phyloP scores from a whole-genome alignment of 768 basidiomycete genomes.

The Boletus insuetus region DNA sequence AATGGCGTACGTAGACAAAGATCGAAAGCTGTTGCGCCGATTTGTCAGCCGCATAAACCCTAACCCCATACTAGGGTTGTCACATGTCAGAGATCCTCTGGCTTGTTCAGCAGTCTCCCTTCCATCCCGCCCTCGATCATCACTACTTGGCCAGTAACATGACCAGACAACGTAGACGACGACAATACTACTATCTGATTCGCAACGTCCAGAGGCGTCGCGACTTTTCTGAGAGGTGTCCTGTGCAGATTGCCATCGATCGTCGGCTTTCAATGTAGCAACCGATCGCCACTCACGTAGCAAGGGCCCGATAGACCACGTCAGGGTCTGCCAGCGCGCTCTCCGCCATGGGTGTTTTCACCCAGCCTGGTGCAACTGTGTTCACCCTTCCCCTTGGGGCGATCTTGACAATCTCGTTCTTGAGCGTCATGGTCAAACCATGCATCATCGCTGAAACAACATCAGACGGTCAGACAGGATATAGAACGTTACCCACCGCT shows the following conservation, averaged over 20 bases:
- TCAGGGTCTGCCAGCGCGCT: slow-evolving; percentile 53
- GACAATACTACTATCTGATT: slow-evolving; percentile 61
- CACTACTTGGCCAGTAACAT: slow-evolving; percentile 65
- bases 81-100: slow-evolving; percentile 14
- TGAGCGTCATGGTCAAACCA: slow-evolving; percentile 62
- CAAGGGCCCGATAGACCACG: slow-evolving; percentile 56
- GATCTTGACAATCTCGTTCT: slow-evolving; percentile 80
- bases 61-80: slow-evolving; percentile 18
- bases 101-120: slow-evolving; percentile 51
- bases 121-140: slow-evolving; percentile 82
- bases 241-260: slow-evolving; percentile 32
- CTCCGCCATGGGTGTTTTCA: slow-evolving; percentile 61
- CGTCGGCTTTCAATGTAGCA: not conserved
- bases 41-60: slow-evolving; percentile 24
- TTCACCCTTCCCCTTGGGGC: slow-evolving; percentile 73
- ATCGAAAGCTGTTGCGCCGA: too few relatives aligned
- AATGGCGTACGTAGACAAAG: not conserved
- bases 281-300: slow-evolving; percentile 49
- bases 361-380: slow-evolving; percentile 67
- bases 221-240: slow-evolving; percentile 69
- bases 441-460: slow-evolving; percentile 62
- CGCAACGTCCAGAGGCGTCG: slow-evolving; percentile 59
- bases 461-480: not conserved
- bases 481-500: slow-evolving; percentile 45
- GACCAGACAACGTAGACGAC: slow-evolving; percentile 61